Base-by-base conservation (phyloP, 352 stramenopile genomes). In the Albugo candida region DNA sequence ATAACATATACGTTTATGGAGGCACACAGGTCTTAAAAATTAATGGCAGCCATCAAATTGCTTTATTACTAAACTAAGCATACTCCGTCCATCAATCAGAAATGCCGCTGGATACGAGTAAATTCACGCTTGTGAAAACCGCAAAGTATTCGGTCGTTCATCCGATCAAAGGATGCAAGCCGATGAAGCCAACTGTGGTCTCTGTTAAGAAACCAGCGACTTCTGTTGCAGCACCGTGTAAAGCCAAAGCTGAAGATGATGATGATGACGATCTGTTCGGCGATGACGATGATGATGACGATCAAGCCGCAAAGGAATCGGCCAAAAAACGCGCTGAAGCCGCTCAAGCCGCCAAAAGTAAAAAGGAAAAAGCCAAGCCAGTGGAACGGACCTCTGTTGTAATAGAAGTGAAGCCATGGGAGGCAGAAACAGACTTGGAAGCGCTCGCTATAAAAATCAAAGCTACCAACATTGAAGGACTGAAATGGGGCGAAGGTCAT, bases 401-500 rank as follows among this genome's bases (percentile, higher is more conserved):
- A 40, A 63, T 73, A 16, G 64, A 79, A 59, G 64, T 79, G 35
- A 79, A 74, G 65, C 71, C 72, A 34, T 89, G 76, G 76, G 76
- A 89, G 58, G 67, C 70, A 40, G 71, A 84, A 54, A 76, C 67
- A 18, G 59, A 89, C 51, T 61, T 89, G 19, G 75, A 85, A 48
- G 67, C 64, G 36, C 56, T 89, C 48, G 74, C 66, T 24, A 51
- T 41, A 27, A 83, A 83, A 61, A 84, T 84, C 51, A 84, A 84
- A 64, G 68, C 71, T 12, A 51, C 79, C 8, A 52, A 79, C 24
- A 57, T 85, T 18, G 67, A 86, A 44, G 77, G 77, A 34, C 55
- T 91, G 13, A 76, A 51, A 14, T 91, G 77, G 77, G 77, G 77
- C 46, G 70, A 82, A 60, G 67, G 69, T 46, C 67, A 84, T 64